Conservation (phyloP, 2,329 filamentous ascomycete genomes). For the Trichoderma sp. region DNA sequence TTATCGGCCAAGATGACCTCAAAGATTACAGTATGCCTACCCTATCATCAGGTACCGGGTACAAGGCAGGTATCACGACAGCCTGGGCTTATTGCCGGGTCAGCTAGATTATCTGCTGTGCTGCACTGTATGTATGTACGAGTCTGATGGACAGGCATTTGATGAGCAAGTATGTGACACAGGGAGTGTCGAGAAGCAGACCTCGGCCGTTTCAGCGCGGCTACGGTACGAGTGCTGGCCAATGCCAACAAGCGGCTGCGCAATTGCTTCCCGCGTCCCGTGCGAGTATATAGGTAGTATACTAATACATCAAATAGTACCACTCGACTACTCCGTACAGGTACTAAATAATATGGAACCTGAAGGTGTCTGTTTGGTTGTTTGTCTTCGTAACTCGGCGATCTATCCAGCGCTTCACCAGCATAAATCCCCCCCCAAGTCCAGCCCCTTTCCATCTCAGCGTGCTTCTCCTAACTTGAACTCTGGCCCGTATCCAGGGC, state of each 20-base stretch:
- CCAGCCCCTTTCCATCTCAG: constrained; percentile 2
- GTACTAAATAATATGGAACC: neutral
- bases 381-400: neutral
- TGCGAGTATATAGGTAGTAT: neutral
- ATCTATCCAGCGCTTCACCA: neutral
- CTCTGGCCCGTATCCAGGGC: neutral
- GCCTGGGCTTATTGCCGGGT: neutral
- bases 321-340: neutral
- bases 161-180: neutral
- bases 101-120: neutral
- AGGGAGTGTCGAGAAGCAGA: neutral
- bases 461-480: neutral
- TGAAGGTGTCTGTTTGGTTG: neutral
- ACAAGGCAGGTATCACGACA: neutral
- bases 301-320: neutral
- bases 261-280: neutral
- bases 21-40: neutral
- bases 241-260: neutral
- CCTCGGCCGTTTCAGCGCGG: constrained; percentile 10
- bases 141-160: neutral
- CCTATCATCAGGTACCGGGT: neutral
- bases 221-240: neutral
- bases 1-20: constrained; percentile 16
- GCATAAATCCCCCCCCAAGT: constrained; percentile 5
- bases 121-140: no score